Base-by-base conservation (phyloP, 2,329 filamentous ascomycete species). In the Daldinia eschscholtzii region DNA sequence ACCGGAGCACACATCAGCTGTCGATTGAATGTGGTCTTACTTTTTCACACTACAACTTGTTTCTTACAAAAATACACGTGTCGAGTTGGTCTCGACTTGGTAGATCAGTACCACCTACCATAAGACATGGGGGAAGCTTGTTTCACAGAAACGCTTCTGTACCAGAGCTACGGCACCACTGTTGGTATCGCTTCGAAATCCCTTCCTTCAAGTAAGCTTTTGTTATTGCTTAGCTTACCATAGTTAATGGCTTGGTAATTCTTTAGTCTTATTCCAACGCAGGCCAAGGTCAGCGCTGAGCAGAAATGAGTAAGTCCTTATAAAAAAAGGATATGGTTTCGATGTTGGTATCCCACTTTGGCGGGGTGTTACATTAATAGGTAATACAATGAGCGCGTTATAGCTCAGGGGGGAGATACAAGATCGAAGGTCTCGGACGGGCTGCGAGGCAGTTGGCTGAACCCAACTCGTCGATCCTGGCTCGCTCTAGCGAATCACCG, bases 361-460 rank as follows among this genome's bases (percentile, higher is more conserved):
- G 30, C 53, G 42, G 33, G 44, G 56, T 42, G 56, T 52, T 37
- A 30, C n/a, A 59, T 55, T 30, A 61, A 61, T 59, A 64, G 35
- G 52, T 18, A 30, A 57, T 59, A 56, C 62, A 62, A 68, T 52
- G 28, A 20, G 33, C 13, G 53, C 13, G 18, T 18, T 30, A 18
- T 13, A 50, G 48, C 48, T 23, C 20, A 2, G 26, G 48, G 56
- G 42, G 20, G 9, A 10, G 18, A 26, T 48, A 55, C 48, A 41
- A 42, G 46, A 57, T 55, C 20, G 23, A 10, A 39, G 41, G 50
- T 61, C 62, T 62, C 60, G 52, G 60, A 61, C 65, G 39, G 53
- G 23, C 46, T 50, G 52, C 68, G 57, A 68, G 10, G 66, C 63
- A 67, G 61, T 64, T 69, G 68, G 65, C 57, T 65, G 65, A 70